Evolutionary conservation across 1,139 yeast species (phyloP), one percentile per base, ranked within the genome.

Genomic region (Protomyces inouyei): DNA sequence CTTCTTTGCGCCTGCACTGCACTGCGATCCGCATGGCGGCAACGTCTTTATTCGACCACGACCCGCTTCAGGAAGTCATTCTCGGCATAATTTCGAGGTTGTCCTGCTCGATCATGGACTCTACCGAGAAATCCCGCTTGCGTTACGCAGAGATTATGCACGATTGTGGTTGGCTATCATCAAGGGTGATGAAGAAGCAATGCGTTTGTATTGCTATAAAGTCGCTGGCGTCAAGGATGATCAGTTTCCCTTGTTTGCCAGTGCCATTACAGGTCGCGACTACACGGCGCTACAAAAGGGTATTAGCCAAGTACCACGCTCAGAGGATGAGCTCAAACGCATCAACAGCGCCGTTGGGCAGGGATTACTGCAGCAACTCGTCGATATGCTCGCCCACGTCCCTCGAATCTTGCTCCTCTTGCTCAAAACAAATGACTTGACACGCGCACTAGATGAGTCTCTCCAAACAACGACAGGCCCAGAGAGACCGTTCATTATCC

Each of bases 11-110:
- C 97, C 90, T 18, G 91, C 92, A 0, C 83, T 93, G 60, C 99
- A 93, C 74, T 93, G 98, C 77, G 99, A 93, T 74, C 98, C 98
- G 0, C 99, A 93, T 74, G 97, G 96, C 14, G 99, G 99, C 0
- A 95, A 93, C 71, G 79, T 93, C 2, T 61, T 74, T 16, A 66
- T 66, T 35, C 63, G 67, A 21, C 43, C 64, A 3, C 68, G 67
- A 38, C 69, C 67, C 3, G 69, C 71, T 14, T 66, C 67, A 5
- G 64, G 66, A 55, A 67, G 65, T 5, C 77, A 79, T 38, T 68
- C 69, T 60, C 83, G 84, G 1, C 89, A 86, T 73, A 92, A 93
- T 73, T 95, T 93, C 73, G 98, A 95, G 74, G 88, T 95, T 65
- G 79, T 95, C 10, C 79, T 95, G 38, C 95, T 91, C 73, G 99